phyloP scores from a whole-genome alignment of 2,329 filamentous ascomycete genomes.

The Arthrobotrys iridis region DNA sequence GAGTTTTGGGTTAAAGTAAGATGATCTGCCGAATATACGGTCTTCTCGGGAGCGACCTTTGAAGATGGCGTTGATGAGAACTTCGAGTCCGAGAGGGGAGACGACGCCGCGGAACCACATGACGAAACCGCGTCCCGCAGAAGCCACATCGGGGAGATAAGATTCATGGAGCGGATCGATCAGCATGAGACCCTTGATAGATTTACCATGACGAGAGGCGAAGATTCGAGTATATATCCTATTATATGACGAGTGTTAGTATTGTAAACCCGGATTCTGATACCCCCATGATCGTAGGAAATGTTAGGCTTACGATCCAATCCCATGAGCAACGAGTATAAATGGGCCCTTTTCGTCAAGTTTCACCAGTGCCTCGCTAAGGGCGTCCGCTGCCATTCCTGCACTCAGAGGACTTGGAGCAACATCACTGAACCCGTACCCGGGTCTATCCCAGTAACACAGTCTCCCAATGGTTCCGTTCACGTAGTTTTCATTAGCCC shows the following conservation, averaged over 20 bases:
- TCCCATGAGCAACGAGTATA: constrained; percentile 84
- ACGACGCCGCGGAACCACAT: constrained; percentile 88
- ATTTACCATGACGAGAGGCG: constrained; percentile 78
- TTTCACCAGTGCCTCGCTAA: constrained; percentile 83
- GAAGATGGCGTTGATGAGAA: constrained; percentile 82
- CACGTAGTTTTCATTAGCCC: constrained; percentile 77
- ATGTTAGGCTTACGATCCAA: constrained; percentile 64
- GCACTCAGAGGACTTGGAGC: constrained; percentile 92
- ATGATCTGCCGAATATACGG: constrained; percentile 81
- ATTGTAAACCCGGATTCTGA: background rate
- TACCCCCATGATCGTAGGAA: background rate
- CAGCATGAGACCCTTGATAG: constrained; percentile 81
- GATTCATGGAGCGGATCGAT: constrained; percentile 92
- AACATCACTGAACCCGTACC: constrained; percentile 86
- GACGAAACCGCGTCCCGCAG: constrained; percentile 77
- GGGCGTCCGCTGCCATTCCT: constrained; percentile 87
- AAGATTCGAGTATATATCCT: constrained; percentile 92
- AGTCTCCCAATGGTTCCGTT: constrained; percentile 87
- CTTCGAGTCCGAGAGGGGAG: constrained; percentile 85
- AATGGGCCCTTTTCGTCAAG: constrained; percentile 87
- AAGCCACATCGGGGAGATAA: constrained; percentile 74
- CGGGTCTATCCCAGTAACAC: constrained; percentile 95
- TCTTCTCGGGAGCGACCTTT: constrained; percentile 81
- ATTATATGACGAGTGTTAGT: constrained; percentile 60
- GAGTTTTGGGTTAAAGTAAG: constrained; percentile 81